Conservation (phyloP, 176 grass and related monocot species). For the Oryza meridionalis region DNA sequence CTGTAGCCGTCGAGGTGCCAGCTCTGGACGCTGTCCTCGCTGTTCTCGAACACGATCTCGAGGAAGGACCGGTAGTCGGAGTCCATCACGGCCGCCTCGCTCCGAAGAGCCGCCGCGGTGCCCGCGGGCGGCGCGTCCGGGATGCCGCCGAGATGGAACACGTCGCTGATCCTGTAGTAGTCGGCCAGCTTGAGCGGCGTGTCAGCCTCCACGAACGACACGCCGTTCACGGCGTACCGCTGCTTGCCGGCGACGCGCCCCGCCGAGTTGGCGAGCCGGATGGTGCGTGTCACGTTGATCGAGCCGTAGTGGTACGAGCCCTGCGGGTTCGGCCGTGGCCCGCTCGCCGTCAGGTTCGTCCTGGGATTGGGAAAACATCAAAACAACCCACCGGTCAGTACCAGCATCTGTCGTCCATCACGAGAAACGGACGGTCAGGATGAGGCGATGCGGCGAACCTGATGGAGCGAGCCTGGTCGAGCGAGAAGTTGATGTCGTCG, state of each 20-base stretch:
- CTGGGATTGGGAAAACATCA: constrained; percentile 47
- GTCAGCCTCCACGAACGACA: constrained; percentile 74
- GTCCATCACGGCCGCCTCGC: constrained; percentile 74
- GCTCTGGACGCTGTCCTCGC: constrained; percentile 63
- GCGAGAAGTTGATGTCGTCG: constrained; percentile 47
- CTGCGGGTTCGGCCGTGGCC: constrained; percentile 88
- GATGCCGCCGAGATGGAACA: constrained; percentile 66
- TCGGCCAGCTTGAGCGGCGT: constrained; percentile 91
- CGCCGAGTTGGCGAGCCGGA: constrained; percentile 67
- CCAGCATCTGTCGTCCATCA: neutral
- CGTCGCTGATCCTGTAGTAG: constrained; percentile 73
- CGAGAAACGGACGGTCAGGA: neutral
- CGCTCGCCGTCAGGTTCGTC: constrained; percentile 87
- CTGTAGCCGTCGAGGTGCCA: constrained; percentile 90
- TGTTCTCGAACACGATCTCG: constrained; percentile 83
- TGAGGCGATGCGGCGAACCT: constrained; percentile 5
- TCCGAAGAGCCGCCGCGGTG: neutral
- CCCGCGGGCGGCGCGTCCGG: constrained; percentile 43
- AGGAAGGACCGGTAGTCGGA: constrained; percentile 70
- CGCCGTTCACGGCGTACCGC: constrained; percentile 76
- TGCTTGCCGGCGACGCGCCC: constrained; percentile 50
- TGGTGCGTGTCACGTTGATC: constrained; percentile 77
- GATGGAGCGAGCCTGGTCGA: constrained; percentile 72
- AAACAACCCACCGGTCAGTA: neutral
- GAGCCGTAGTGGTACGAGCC: constrained; percentile 91